phyloP scores from a whole-genome alignment of 306 rosid genomes.

The Lagenaria siceraria region DNA sequence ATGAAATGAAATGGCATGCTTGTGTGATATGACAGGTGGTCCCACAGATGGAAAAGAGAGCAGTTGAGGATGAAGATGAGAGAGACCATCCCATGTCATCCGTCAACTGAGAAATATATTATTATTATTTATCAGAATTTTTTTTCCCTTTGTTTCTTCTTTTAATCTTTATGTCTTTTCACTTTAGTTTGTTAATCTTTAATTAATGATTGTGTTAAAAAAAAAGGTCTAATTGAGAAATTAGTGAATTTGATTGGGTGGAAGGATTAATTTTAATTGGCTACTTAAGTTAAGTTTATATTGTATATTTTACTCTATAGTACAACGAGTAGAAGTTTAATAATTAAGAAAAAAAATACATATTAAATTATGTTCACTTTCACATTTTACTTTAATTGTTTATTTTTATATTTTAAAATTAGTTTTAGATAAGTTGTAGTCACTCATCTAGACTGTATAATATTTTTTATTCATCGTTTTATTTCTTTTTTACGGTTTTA shows the following conservation, averaged over 20 bases:
- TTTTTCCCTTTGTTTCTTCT: background rate
- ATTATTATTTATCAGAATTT: background rate
- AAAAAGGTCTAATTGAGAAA: background rate
- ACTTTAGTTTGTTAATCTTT: background rate
- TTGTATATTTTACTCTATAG: too few species aligned
- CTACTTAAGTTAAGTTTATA: background rate
- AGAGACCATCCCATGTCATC: constrained; percentile 8
- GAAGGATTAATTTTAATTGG: background rate
- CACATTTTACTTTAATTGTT: too few species aligned
- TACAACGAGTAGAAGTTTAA: too few species aligned
- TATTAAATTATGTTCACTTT: too few species aligned
- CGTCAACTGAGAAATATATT: background rate
- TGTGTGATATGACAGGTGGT: constrained; percentile 44
- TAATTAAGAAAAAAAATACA: too few species aligned
- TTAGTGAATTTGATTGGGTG: background rate
- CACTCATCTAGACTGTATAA: too few species aligned
- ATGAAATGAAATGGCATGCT: background rate
- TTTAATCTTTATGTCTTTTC: background rate
- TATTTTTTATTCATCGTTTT: too few species aligned
- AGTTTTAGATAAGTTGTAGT: too few species aligned
- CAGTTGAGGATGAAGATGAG: constrained; percentile 11
- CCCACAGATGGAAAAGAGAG: constrained; percentile 37
- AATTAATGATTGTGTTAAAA: background rate
- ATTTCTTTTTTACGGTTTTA: too few species aligned
- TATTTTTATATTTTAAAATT: too few species aligned